Base-by-base conservation (phyloP, 805 yeast species). In the Lipomyces starkeyi region DNA sequence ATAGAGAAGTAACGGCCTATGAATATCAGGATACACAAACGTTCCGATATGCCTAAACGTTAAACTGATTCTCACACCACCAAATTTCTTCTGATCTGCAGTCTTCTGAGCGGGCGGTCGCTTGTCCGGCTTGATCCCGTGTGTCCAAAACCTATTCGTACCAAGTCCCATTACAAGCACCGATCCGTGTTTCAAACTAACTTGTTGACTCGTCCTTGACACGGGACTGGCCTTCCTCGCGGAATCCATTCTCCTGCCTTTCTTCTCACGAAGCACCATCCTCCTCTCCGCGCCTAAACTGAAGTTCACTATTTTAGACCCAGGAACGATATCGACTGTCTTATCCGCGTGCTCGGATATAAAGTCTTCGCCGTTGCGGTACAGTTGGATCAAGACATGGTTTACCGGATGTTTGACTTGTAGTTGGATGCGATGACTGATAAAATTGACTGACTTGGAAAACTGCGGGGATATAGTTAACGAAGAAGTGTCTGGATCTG, bases 321-420 rank as follows among this genome's bases (percentile, higher is more conserved):
- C 73, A 2, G 69, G 71, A n/a, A 60, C 70, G 20, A 71, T 60
- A 58, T 71, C 74, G 27, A 71, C 57, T 20, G 74, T 67, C 58
- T 71, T 71, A 58, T 71, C 74, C 9, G 73, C 58, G 53, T 71
- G 74, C 59, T 71, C 73, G 11, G 73, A 70, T 37, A 71, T 71
- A 35, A 55, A 62, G 29, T 71, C 74, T 13, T 59, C 55, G 49
- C 70, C 68, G 27, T 55, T 29, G 8, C 74, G 67, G 59, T 71
- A 71, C 20, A 62, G 65, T 40, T 71, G 74, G 47, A 71, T 63
- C 43, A 71, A 57, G 20, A 66, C 71, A 35, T 71, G 74, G 49
- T 71, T 71, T 29, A 71, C 52, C 17, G 35, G 13, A 25, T 65
- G 66, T 20, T 60, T 58, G 22, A 61, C 35, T 20, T 61, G 59